Evolutionary conservation across 1,284 basidiomycete genomes (phyloP), one percentile per base, ranked within the genome.

Genomic region (Xanthoconium separans): DNA sequence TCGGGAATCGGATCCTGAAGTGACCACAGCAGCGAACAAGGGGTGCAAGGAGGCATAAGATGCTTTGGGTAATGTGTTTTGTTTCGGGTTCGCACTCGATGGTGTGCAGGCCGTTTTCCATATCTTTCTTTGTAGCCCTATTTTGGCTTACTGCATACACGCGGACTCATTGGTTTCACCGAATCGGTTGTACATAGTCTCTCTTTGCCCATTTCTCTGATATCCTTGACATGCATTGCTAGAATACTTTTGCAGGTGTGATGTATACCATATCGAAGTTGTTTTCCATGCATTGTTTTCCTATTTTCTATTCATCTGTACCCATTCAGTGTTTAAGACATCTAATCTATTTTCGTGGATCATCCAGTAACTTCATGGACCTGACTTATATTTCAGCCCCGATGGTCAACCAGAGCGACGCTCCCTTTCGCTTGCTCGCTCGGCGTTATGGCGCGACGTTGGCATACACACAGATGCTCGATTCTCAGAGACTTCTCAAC

Each of bases 361-460:
- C 18, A 39, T 34, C 37, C 15, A 18, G 7, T n/a, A 7, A 7
- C 36, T 46, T 56, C 22, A 63, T 59, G 7, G 58, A 78, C 58
- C 61, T 83, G 48, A 68, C 72, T 22, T 73, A 67, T 45, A 73
- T 83, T 48, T 72, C 79, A 13, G 86, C 86, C 6, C 85, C 85
- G 1, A 88, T 88, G 87, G 79, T 89, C 53, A 82, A 85, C 54
- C 86, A 89, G 63, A 87, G 85, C 44, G 87, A 90, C 59, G 75
- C 85, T 0, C 85, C 88, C 1, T 89, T 89, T 61, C 78, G 87
- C 29, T 57, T 78, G 11, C 76, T 90, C 46, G 78, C 79, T 8
- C 75, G 78, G 50, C 72, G 70, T 53, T 77, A 89, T 67, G 82
- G 84, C 22, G 78, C 84, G 22, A 86, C 85, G 0, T 64, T 83